A percentile compares a stretch with the other conserved stretches of the same genome.
These are phyloP conservation scores for Bipolaris oryzae DNA, from an alignment of 2,329 filamentous ascomycete genomes.

Conservation along the genomic window DNA sequence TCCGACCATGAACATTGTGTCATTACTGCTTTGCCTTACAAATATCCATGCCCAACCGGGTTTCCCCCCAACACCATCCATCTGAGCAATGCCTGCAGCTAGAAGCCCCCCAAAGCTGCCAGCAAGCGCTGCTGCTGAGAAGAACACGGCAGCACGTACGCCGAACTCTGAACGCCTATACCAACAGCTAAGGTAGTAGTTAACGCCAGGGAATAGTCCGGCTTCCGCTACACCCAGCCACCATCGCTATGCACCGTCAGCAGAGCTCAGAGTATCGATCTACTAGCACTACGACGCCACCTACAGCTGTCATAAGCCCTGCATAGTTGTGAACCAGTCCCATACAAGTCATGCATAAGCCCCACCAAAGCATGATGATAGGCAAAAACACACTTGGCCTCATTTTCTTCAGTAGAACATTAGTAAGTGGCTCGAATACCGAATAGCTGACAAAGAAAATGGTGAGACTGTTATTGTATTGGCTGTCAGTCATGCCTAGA, in stretches of 20 bases:
- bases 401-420: slow-evolving; percentile 77
- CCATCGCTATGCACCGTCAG: slow-evolving; percentile 41
- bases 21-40: slow-evolving; percentile 32
- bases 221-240: slow-evolving; percentile 77
- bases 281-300: background rate
- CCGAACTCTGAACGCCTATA: slow-evolving; percentile 81
- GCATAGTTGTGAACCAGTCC: slow-evolving; percentile 68
- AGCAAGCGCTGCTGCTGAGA: slow-evolving; percentile 79
- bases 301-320: slow-evolving; percentile 66
- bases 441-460: slow-evolving; percentile 90
- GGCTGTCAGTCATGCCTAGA: slow-evolving; percentile 64
- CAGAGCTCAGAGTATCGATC: background rate
- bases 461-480: slow-evolving; percentile 77
- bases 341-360: slow-evolving; percentile 70
- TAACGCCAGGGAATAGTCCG: slow-evolving; percentile 68
- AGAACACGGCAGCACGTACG: slow-evolving; percentile 80
- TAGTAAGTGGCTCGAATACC: slow-evolving; percentile 77
- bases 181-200: slow-evolving; percentile 85
- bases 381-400: slow-evolving; percentile 81
- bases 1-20: no score
- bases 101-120: slow-evolving; percentile 79
- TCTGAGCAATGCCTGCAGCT: slow-evolving; percentile 72
- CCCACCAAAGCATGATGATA: slow-evolving; percentile 73
- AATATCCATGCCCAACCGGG: slow-evolving; percentile 55
- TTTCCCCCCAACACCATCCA: slow-evolving; percentile 65